Conservation (phyloP, 257 asterid genomes). For the Penstemon eatonii region DNA sequence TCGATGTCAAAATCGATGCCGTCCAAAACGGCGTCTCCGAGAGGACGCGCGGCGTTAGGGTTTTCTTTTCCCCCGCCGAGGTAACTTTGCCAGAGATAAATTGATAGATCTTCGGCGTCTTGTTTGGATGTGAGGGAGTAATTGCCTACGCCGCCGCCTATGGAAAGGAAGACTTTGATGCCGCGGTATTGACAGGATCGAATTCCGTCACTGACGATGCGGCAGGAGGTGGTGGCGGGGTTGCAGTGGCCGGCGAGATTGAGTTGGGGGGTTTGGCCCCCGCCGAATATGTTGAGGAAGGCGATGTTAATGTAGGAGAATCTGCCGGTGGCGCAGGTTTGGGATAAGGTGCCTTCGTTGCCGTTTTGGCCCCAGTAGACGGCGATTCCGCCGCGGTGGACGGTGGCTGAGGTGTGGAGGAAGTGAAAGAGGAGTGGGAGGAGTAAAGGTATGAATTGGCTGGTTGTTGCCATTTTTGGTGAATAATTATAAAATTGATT, state of each 20-base stretch:
- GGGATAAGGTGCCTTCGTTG: slow-evolving; percentile 54
- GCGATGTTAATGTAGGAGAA: slow-evolving; percentile 60
- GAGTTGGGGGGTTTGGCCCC: slow-evolving; percentile 59
- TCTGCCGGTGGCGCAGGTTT: slow-evolving; percentile 71
- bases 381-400: slow-evolving; percentile 45
- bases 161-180: slow-evolving; percentile 59
- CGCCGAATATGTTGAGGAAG: slow-evolving; percentile 58
- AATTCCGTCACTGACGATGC: slow-evolving; percentile 41
- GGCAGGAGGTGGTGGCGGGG: slow-evolving; percentile 49
- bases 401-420: slow-evolving; percentile 27
- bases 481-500: neutral
- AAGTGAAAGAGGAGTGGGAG: slow-evolving; percentile 27
- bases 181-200: slow-evolving; percentile 50
- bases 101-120: slow-evolving; percentile 51
- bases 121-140: slow-evolving; percentile 53
- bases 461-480: slow-evolving; percentile 33
- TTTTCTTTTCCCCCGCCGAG: slow-evolving; percentile 45
- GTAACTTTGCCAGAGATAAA: slow-evolving; percentile 59
- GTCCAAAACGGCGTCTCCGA: slow-evolving; percentile 59
- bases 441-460: slow-evolving; percentile 18
- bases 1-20: slow-evolving; percentile 75
- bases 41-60: slow-evolving; percentile 45
- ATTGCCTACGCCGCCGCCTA: slow-evolving; percentile 70
- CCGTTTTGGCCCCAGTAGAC: slow-evolving; percentile 92
- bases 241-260: slow-evolving; percentile 87